Evolutionary conservation across 106 monocot genomes (phyloP).

Genomic region (Iris macrosiphon): DNA sequence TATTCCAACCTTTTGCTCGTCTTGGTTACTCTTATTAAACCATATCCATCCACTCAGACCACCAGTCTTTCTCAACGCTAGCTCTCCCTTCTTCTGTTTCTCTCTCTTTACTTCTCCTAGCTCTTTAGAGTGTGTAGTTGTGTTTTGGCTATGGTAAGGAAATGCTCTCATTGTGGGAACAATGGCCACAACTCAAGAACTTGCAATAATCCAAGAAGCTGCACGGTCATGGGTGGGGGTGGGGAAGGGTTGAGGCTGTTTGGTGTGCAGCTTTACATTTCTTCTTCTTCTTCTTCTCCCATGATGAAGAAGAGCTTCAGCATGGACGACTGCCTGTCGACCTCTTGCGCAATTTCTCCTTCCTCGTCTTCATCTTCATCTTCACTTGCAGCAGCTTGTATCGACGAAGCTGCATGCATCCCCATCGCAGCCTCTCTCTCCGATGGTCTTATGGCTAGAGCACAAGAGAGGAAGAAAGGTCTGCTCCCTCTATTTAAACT

Average conservation of each 20-base stretch:
- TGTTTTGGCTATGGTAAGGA: conserved; percentile 20
- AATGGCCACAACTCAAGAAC: conserved; percentile 45
- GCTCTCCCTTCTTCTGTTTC: neutral
- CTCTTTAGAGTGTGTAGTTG: neutral
- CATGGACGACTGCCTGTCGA: conserved; percentile 36
- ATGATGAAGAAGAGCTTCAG: conserved; percentile 26
- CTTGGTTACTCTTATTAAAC: conserved; percentile 4
- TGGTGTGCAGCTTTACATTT: conserved; percentile 29
- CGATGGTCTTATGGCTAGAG: conserved; percentile 20
- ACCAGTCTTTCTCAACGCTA: neutral
- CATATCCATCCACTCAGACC: conserved; percentile 1
- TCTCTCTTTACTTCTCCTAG: too few species aligned
- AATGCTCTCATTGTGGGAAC: conserved; percentile 42
- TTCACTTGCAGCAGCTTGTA: conserved; percentile 22
- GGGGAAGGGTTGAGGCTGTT: conserved; percentile 22
- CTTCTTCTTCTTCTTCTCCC: conserved; percentile 4
- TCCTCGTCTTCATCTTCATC: conserved; percentile 19
- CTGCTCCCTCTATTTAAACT: neutral
- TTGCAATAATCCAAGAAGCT: conserved; percentile 13
- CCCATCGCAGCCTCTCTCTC: conserved; percentile 24
- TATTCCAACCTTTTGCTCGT: neutral
- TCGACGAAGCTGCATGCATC: conserved; percentile 23
- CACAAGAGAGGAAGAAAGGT: conserved; percentile 41
- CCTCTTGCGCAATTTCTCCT: neutral
- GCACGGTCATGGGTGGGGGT: neutral